phyloP scores from a whole-genome alignment of 305 asterid species.

The Coffea humblotiana region DNA sequence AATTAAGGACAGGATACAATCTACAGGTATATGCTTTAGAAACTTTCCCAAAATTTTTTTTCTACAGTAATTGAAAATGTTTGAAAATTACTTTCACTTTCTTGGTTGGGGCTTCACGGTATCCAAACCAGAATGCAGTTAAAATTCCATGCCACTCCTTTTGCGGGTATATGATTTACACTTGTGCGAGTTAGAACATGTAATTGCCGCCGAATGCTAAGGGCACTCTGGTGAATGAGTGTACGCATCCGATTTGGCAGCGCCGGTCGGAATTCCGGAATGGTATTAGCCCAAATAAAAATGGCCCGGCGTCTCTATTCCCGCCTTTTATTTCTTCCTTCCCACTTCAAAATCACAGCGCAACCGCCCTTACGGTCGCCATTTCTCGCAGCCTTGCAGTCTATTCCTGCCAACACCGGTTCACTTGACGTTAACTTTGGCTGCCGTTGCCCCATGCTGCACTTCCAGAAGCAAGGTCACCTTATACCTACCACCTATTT shows the following conservation, averaged over 20 bases:
- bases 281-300: background rate
- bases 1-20: too few species aligned
- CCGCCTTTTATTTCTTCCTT: conserved; percentile 34
- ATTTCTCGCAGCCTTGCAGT: conserved; percentile 2
- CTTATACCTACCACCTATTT: conserved; percentile 28
- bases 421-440: background rate
- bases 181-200: too few species aligned
- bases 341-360: conserved; percentile 26
- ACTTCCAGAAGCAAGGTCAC: conserved; percentile 39
- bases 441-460: conserved; percentile 15
- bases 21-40: too few species aligned
- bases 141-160: too few species aligned
- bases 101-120: too few species aligned
- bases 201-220: background rate
- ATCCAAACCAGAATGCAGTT: too few species aligned
- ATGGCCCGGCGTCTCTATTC: conserved; percentile 50
- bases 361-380: conserved; percentile 19
- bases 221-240: background rate
- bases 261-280: too few species aligned
- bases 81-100: too few species aligned
- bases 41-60: too few species aligned
- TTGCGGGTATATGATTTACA: too few species aligned
- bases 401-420: background rate
- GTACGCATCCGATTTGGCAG: background rate
- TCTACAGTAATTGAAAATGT: too few species aligned